Percentiles rank a stretch among this genome's conserved stretches.
These are phyloP conservation scores for Diaporthe helianthi DNA, from an alignment of 2,329 filamentous ascomycete genomes.

Conservation along the genomic window DNA sequence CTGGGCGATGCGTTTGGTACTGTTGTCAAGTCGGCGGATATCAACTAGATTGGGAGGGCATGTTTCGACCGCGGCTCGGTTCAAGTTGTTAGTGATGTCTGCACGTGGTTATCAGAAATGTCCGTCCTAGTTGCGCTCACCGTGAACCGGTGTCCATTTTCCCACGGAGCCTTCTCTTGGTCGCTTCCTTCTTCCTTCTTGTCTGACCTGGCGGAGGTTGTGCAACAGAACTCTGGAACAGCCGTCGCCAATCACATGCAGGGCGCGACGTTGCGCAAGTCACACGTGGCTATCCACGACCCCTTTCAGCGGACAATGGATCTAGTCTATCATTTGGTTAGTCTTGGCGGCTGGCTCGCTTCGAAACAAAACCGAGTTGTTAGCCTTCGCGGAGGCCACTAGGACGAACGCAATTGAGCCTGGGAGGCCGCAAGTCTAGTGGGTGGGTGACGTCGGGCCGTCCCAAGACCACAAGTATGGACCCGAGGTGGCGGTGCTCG, in stretches of 20 bases:
- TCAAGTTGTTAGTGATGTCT: background rate
- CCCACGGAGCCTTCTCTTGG: background rate
- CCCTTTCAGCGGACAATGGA: background rate
- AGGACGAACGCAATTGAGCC: background rate
- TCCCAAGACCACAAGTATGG: slow-evolving; percentile 1
- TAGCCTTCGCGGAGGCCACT: background rate
- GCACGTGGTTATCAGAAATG: background rate
- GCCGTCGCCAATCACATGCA: background rate
- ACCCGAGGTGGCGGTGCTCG: slow-evolving; percentile 11
- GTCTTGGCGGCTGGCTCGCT: background rate
- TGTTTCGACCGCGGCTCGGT: too few relatives aligned
- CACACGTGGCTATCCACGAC: background rate
- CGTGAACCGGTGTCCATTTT: background rate
- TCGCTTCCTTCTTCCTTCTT: background rate
- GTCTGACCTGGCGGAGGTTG: background rate
- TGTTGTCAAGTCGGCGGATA: slow-evolving; percentile 48
- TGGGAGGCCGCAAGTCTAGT: background rate
- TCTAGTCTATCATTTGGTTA: background rate
- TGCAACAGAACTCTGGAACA: background rate
- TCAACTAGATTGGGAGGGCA: background rate
- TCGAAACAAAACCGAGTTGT: slow-evolving; percentile 14
- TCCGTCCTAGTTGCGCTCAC: background rate
- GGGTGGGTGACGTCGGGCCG: slow-evolving; percentile 8
- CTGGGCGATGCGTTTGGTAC: slow-evolving; percentile 70
- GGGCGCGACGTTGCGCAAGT: background rate